Evolutionary conservation across 1,139 yeast genomes (phyloP), one percentile per base, ranked within the genome.

Genomic region (Magnusiomyces sp.): DNA sequence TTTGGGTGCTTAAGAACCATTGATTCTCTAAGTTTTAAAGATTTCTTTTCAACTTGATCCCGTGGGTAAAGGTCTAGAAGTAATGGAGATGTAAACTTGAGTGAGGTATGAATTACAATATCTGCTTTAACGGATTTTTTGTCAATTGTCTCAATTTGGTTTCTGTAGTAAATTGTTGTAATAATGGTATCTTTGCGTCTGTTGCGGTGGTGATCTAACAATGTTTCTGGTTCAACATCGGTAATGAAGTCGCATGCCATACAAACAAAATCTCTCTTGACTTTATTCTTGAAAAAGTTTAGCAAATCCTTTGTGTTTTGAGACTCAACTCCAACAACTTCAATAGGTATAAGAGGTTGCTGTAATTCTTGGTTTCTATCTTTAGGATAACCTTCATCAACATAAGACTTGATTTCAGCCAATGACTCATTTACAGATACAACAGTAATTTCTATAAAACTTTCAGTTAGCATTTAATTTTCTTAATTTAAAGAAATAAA

Each of bases 191-290:
- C 70, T 43, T 77, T 81, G 40, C 74, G 76, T 59, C 81, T 78
- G 58, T 80, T 82, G 59, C 96, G 74, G 64, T 83, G 90, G 43
- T 84, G 84, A 63, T 92, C 96, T 49, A 90, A 80, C 42, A 94
- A 72, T 20, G 83, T 83, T 60, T 85, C 92, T 2, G 98, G 96
- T 4, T 96, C 95, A 41, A 90, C 72, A 64, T 90, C 90, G 4
- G 97, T 88, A 47, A 92, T 73, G 61, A 92, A 85, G 66, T 94
- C 98, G 70, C 97, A 90, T 2, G 98, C 97, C 54, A 94, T 69
- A 40, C 92, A 67, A 19, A 89, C 87, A 61, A 88, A 83, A 62
- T 86, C 79, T 46, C 72, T 63, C 52, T 68, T 59, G 50, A 71
- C 63, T 52, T 68, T 61, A 50, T 68, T 70, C 45, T 76, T 71